Conservation (phyloP, 1,284 basidiomycete genomes). For the Laetiporus sulphureus region DNA sequence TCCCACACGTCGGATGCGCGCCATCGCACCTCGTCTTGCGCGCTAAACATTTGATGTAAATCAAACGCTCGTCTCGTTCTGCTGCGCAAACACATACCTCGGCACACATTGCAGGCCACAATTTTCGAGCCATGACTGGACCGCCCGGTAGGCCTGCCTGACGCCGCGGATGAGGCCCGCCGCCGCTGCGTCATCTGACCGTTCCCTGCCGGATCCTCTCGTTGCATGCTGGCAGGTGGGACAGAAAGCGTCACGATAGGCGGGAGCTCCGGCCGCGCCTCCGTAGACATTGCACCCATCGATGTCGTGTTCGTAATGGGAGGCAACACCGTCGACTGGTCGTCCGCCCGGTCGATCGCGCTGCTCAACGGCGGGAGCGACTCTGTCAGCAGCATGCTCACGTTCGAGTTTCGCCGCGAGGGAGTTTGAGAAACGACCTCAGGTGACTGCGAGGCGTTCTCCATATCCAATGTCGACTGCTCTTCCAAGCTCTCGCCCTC, state of each 20-base stretch:
- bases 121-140: slow-evolving; percentile 71
- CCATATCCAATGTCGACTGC: slow-evolving; percentile 28
- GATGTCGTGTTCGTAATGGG: slow-evolving; percentile 17
- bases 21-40: slow-evolving; percentile 83
- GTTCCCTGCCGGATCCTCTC: slow-evolving; percentile 12
- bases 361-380: slow-evolving; percentile 23
- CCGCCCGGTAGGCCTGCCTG: slow-evolving; percentile 52
- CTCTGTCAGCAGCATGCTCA: slow-evolving; percentile 30
- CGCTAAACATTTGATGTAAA: slow-evolving; percentile 33
- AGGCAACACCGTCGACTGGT: slow-evolving; percentile 19
- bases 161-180: slow-evolving; percentile 62
- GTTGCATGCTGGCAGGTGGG: slow-evolving; percentile 10
- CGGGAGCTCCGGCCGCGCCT: slow-evolving; percentile 45
- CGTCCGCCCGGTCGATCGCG: slow-evolving; percentile 21
- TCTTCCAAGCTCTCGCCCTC: slow-evolving; percentile 52
- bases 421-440: slow-evolving; percentile 49
- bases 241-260: slow-evolving; percentile 59
- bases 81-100: slow-evolving; percentile 44
- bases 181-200: slow-evolving; percentile 31
- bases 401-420: slow-evolving; percentile 55
- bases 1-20: slow-evolving; percentile 69
- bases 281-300: slow-evolving; percentile 8
- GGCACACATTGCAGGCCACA: slow-evolving; percentile 77
- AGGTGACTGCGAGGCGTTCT: slow-evolving; percentile 56
- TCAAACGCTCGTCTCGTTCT: not conserved